Evolutionary conservation across 2,329 filamentous ascomycete species (phyloP).

Genomic region (Parastagonospora nodorum): DNA sequence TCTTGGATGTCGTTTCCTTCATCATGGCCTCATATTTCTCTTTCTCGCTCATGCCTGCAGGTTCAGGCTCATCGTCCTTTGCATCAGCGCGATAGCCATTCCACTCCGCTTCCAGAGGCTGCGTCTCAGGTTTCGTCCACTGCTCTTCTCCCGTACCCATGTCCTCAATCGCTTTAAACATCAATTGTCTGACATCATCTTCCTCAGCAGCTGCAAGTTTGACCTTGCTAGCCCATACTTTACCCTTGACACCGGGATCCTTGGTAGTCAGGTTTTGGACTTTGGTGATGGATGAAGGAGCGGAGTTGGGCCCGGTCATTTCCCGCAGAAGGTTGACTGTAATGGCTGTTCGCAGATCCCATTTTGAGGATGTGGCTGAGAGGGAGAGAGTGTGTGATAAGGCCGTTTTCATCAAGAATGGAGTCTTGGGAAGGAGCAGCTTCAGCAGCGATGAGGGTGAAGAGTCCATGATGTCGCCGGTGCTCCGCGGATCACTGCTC

Average conservation of each 20-base stretch:
- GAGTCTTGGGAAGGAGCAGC: constrained; percentile 52
- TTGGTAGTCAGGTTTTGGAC: constrained; percentile 65
- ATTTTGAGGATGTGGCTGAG: constrained; percentile 73
- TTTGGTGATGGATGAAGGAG: constrained; percentile 34
- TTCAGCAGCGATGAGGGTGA: constrained; percentile 42
- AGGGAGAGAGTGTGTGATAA: constrained; percentile 68
- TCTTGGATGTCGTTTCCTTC: constrained; percentile 66
- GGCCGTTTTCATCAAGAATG: constrained; percentile 66
- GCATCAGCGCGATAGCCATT: constrained; percentile 69
- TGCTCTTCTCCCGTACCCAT: constrained; percentile 50
- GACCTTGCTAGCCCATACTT: constrained; percentile 79
- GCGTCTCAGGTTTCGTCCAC: constrained; percentile 55
- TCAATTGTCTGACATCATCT: constrained; percentile 56
- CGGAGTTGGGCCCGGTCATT: constrained; percentile 35
- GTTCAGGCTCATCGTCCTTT: constrained; percentile 56
- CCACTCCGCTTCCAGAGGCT: constrained; percentile 74
- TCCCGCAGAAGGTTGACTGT: constrained; percentile 71
- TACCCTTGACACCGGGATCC: constrained; percentile 74
- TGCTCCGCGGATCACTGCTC: not conserved
- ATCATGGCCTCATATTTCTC: constrained; percentile 71
- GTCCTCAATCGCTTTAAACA: constrained; percentile 63
- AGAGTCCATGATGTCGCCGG: constrained; percentile 35
- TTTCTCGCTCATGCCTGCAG: constrained; percentile 60
- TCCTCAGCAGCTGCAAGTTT: constrained; percentile 64
- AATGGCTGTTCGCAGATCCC: constrained; percentile 77